Base-by-base conservation (phyloP, 1,284 basidiomycete species). In the Phylloporus sp. region DNA sequence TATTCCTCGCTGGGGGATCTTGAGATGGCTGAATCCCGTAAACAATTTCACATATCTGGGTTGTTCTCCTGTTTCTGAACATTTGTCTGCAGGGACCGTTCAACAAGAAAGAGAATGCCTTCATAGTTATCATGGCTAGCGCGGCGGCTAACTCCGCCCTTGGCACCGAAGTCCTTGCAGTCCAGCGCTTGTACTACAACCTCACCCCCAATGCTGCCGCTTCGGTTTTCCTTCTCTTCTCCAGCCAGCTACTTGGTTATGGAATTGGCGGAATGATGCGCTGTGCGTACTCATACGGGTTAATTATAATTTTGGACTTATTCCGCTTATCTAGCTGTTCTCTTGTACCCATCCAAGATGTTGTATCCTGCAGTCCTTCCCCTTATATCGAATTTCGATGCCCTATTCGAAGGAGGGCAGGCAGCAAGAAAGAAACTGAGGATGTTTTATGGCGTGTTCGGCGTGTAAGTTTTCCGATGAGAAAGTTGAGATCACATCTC, bases 281-380 rank as follows among this genome's bases (percentile, higher is more conserved):
- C 76, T 84, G 66, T 68, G 44, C 26, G 54, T 52, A 8, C 17
- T 29, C 20, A 15, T 28, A 4, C 22, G 34, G 15, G 34, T 8
- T 37, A 37, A 40, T n/a, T 22, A 42, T 3, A 24, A 20, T 39
- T 44, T 28, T 26, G 24, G n/a, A 40, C 51, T 66, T 13, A 53
- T 44, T 26, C 15, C 7, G 28, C 76, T 68, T 60, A 18, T 66
- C 22, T 67, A 74, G 77, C 70, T 10, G 76, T 88, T 51, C 76
- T 90, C 26, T 78, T 90, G 13, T 88, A 88, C 70, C 89, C 89
- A 0, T 89, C 89, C 20, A 86, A 88, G 69, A 86, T 87, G 70
- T 76, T 88, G 56, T 88, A 86, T 63, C 86, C 86, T 6, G 75
- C 72, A 4, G 79, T 86, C 34, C 79, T 88, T 54, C 85, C 86